Percentiles rank a stretch among this genome's conserved stretches.
phyloP scores from a whole-genome alignment of 768 basidiomycete species.

The Leccinum fibrillosum region DNA sequence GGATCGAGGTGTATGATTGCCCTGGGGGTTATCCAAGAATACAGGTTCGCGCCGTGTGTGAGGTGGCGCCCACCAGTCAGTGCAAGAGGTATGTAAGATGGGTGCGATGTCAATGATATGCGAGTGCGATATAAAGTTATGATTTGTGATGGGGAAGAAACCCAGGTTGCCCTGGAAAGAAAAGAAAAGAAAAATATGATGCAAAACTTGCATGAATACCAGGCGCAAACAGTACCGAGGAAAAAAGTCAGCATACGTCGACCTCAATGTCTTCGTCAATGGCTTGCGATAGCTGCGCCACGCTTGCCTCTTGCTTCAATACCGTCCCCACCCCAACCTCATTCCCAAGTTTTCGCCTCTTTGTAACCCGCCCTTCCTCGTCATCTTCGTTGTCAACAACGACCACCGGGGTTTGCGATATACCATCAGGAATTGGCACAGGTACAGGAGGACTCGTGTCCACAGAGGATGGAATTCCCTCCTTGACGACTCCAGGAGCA shows the following conservation, averaged over 20 bases:
- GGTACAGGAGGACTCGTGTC: slow-evolving; percentile 28
- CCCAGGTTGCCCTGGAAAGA: slow-evolving; percentile 2
- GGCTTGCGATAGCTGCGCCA: slow-evolving; percentile 7
- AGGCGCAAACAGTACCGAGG: not conserved
- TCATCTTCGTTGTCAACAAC: slow-evolving; percentile 56
- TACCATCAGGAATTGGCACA: slow-evolving; percentile 27
- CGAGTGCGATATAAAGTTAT: slow-evolving; percentile 14
- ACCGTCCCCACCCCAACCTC: not conserved
- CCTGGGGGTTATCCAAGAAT: slow-evolving; percentile 20
- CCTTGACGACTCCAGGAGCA: slow-evolving; percentile 9
- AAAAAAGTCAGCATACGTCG: slow-evolving; percentile 22
- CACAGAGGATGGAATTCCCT: slow-evolving; percentile 18
- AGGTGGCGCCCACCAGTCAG: slow-evolving; percentile 1
- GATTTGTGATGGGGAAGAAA: slow-evolving; percentile 1
- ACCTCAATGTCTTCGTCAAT: slow-evolving; percentile 30
- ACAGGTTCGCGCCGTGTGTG: slow-evolving; percentile 8
- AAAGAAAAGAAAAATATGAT: not conserved
- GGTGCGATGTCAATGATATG: slow-evolving; percentile 15
- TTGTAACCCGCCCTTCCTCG: slow-evolving; percentile 51
- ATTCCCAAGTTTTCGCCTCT: slow-evolving; percentile 44
- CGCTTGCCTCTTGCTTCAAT: slow-evolving; percentile 1
- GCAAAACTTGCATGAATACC: not conserved
- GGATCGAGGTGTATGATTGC: not conserved
- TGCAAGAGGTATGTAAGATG: slow-evolving; percentile 23
- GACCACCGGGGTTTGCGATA: slow-evolving; percentile 50